Evolutionary conservation across 495 filamentous ascomycete genomes (phyloP).

Genomic region (Aspergillus asperescens): DNA sequence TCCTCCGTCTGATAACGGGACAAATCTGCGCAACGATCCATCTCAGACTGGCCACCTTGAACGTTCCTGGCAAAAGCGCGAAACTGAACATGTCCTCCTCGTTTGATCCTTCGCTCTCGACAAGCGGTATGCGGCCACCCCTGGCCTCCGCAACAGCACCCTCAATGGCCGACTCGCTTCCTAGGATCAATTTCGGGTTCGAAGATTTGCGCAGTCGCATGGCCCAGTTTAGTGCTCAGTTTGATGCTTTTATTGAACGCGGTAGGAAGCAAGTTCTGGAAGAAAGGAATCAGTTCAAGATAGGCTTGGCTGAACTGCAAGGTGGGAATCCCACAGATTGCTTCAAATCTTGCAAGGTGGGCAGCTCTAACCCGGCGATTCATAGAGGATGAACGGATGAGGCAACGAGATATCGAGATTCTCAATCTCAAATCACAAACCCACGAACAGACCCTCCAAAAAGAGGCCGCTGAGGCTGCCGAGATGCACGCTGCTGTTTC

Average conservation of each 20-base stretch:
- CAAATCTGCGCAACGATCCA: background rate
- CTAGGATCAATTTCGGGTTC: conserved; percentile 91
- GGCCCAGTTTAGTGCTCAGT: conserved; percentile 84
- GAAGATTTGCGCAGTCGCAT: conserved; percentile 93
- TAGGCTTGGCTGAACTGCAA: conserved; percentile 83
- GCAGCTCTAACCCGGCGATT: conserved; percentile 17
- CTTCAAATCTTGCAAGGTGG: background rate
- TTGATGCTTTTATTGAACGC: conserved; percentile 90
- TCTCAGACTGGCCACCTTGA: background rate
- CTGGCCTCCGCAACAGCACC: conserved; percentile 51
- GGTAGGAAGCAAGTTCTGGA: conserved; percentile 84
- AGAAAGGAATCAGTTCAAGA: conserved; percentile 88
- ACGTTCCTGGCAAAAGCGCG: no score
- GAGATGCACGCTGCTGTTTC: conserved; percentile 83
- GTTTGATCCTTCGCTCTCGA: conserved; percentile 74
- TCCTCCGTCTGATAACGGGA: background rate
- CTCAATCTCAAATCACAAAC: conserved; percentile 68
- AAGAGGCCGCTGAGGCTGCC: conserved; percentile 78
- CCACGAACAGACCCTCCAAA: conserved; percentile 73
- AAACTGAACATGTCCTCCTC: conserved; percentile 53
- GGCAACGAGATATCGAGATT: conserved; percentile 80
- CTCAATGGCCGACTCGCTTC: conserved; percentile 75
- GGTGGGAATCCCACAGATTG: conserved; percentile 47
- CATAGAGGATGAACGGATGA: conserved; percentile 84
- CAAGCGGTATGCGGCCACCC: conserved; percentile 66